phyloP scores from a whole-genome alignment of 73 alveolate species.

The Paramecium tetraurelia region DNA sequence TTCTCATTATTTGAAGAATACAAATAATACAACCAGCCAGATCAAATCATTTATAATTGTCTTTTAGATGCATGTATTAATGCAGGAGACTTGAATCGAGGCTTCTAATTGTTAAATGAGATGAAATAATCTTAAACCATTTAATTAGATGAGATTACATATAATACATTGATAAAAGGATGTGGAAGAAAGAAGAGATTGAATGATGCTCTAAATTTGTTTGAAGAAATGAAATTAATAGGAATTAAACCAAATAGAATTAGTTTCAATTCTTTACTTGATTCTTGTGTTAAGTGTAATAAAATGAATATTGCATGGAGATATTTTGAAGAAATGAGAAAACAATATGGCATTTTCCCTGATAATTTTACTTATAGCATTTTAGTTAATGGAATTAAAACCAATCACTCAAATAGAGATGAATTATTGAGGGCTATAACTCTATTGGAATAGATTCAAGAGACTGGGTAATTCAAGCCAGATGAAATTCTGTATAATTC shows the following conservation, averaged over 20 bases:
- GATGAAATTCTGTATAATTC: conserved; percentile 94
- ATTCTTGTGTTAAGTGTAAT: conserved; percentile 63
- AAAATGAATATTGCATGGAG: conserved; percentile 66
- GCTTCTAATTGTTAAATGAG: conserved; percentile 62
- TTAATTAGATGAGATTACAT: conserved; percentile 89
- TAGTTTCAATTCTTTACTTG: conserved; percentile 67
- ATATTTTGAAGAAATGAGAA: conserved; percentile 62
- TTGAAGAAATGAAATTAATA: conserved; percentile 33
- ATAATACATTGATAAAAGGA: conserved; percentile 92
- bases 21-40: conserved; percentile 71
- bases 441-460: conserved; percentile 53
- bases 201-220: conserved; percentile 13
- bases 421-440: conserved; percentile 85
- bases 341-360: conserved; percentile 51
- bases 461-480: conserved; percentile 70
- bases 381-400: conserved; percentile 66
- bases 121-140: conserved; percentile 49
- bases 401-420: conserved; percentile 57
- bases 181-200: conserved; percentile 68
- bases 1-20: conserved; percentile 39
- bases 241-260: conserved; percentile 45
- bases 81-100: conserved; percentile 65
- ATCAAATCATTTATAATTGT: conserved; percentile 91
- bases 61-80: conserved; percentile 90
- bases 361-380: conserved; percentile 69